These are phyloP conservation scores for Dictyophora rubrovolvata DNA, from an alignment of 768 basidiomycete species.

Conservation along the genomic window DNA sequence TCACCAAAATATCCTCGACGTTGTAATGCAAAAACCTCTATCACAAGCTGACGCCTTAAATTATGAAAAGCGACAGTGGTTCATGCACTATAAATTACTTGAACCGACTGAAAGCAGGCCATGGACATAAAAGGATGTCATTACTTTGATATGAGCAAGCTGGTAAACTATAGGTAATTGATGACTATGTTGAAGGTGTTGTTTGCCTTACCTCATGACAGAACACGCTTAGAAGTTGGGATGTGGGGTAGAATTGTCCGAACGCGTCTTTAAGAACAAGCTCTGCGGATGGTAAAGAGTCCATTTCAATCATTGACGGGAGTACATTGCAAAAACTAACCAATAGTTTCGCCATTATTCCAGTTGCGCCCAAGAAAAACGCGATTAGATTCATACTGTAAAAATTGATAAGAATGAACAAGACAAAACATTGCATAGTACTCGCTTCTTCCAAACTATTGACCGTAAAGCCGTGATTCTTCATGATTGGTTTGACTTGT, in stretches of 20 bases:
- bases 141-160: conserved; percentile 77
- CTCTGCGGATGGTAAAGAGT: conserved; percentile 32
- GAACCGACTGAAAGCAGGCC: neutral
- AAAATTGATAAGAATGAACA: neutral
- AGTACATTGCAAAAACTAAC: conserved; percentile 24
- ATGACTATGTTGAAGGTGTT: neutral
- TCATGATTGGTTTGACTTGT: conserved; percentile 79
- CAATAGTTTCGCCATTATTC: conserved; percentile 74
- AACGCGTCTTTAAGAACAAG: conserved; percentile 57
- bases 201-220: conserved; percentile 66
- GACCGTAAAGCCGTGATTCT: conserved; percentile 59
- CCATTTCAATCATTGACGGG: conserved; percentile 7
- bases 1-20: conserved; percentile 74
- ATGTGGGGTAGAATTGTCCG: conserved; percentile 51
- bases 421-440: neutral
- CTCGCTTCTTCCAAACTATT: conserved; percentile 76
- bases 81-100: conserved; percentile 49
- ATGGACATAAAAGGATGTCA: conserved; percentile 1
- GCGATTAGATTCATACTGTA: conserved; percentile 64
- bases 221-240: conserved; percentile 65
- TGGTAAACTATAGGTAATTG: conserved; percentile 20
- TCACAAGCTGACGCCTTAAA: conserved; percentile 55
- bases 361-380: conserved; percentile 81
- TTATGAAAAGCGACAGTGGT: conserved; percentile 67
- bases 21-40: conserved; percentile 63